Percentiles rank a stretch among this genome's conserved stretches.
Conservation (phyloP, 768 basidiomycete species). For the Lactifluus volemus region DNA sequence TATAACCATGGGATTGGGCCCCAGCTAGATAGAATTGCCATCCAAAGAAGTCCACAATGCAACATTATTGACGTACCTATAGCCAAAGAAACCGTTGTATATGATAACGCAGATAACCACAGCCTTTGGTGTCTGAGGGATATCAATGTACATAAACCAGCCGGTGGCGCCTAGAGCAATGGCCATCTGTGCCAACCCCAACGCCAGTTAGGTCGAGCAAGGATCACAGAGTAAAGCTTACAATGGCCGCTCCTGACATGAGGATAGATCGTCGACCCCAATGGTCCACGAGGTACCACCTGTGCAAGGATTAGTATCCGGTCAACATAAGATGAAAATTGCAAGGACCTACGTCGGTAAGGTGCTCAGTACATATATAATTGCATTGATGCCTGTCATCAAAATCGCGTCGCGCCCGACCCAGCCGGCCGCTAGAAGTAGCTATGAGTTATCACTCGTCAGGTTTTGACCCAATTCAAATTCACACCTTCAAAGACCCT, state of each 20-base stretch:
- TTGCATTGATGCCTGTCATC: conserved; percentile 91
- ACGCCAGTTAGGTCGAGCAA: not conserved
- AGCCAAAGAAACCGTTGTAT: conserved; percentile 92
- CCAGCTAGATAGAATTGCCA: conserved; percentile 41
- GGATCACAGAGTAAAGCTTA: conserved; percentile 28
- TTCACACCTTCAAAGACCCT: conserved; percentile 81
- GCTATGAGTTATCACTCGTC: conserved; percentile 11
- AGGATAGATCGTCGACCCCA: conserved; percentile 86
- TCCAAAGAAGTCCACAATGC: not conserved
- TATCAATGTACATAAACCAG: conserved; percentile 91
- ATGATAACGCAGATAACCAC: conserved; percentile 86
- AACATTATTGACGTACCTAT: conserved; percentile 39
- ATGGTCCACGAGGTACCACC: conserved; percentile 91
- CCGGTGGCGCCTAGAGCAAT: conserved; percentile 71
- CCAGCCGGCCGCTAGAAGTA: conserved; percentile 79
- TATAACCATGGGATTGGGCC: conserved; percentile 85
- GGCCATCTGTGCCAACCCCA: conserved; percentile 53
- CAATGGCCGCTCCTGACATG: conserved; percentile 74
- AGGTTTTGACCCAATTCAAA: not conserved
- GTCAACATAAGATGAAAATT: conserved; percentile 6
- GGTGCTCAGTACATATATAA: conserved; percentile 72
- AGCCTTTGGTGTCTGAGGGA: conserved; percentile 73
- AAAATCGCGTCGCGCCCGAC: conserved; percentile 86
- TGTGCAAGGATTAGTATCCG: conserved; percentile 25
- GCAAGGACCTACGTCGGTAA: conserved; percentile 62